Percentiles rank a stretch among this genome's conserved stretches.
Evolutionary conservation across 2,329 filamentous ascomycete species (phyloP).

Genomic region (Xylaria sp.): DNA sequence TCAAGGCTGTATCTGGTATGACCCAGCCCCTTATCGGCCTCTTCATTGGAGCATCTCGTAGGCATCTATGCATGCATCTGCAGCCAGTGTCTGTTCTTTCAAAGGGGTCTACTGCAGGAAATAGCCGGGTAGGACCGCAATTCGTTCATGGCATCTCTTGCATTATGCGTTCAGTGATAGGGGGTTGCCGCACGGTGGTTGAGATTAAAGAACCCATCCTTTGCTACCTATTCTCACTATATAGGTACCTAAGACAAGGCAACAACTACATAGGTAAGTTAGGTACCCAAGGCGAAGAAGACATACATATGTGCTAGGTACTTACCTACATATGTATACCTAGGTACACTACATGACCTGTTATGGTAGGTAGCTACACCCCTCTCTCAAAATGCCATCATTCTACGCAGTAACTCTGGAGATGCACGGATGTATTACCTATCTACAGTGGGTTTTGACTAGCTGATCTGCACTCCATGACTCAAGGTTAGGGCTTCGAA

Average conservation of each 20-base stretch:
- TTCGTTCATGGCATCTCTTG: conserved; percentile 6
- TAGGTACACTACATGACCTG: too few relatives aligned
- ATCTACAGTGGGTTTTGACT: too few relatives aligned
- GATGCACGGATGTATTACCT: background rate
- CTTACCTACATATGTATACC: too few relatives aligned
- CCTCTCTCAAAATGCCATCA: background rate
- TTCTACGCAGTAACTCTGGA: background rate
- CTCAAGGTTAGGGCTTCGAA: background rate
- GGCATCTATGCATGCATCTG: conserved; percentile 8
- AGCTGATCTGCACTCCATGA: background rate
- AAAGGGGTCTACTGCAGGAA: background rate
- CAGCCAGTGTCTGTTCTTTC: background rate
- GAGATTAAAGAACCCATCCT: too few relatives aligned
- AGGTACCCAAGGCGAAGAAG: too few relatives aligned
- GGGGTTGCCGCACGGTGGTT: too few relatives aligned
- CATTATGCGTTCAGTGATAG: background rate
- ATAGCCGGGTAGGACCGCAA: background rate
- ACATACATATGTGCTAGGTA: too few relatives aligned
- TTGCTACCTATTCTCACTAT: too few relatives aligned
- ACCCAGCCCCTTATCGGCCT: background rate
- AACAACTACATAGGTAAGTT: too few relatives aligned
- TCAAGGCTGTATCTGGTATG: background rate
- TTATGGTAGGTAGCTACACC: too few relatives aligned
- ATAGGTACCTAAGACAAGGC: background rate
- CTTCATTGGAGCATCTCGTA: conserved; percentile 11